These are phyloP conservation scores for Jimgerdemannia lactiflua DNA, from an alignment of 192 early-diverging fungal species.

Conservation along the genomic window DNA sequence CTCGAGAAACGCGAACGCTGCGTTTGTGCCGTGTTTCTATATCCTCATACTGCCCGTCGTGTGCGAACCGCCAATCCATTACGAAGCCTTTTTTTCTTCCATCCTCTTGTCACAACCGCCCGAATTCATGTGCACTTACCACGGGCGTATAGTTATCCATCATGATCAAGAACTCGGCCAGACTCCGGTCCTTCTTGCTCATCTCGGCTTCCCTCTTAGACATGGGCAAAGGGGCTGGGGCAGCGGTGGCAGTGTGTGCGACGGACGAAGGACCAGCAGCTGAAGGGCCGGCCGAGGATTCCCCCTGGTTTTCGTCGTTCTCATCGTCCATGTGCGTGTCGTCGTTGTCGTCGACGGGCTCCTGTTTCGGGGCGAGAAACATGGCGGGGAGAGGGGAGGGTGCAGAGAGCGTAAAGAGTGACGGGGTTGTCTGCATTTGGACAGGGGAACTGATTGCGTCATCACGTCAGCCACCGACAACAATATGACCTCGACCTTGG, in stretches of 20 bases:
- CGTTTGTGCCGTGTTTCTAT: too few species aligned
- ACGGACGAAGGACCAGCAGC: not conserved
- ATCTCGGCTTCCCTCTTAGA: constrained; percentile 47
- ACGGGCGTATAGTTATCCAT: constrained; percentile 88
- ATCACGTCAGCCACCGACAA: not conserved
- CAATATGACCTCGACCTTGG: too few species aligned
- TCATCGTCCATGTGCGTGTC: not conserved
- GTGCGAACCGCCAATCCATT: not conserved
- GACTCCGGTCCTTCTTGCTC: constrained; percentile 60
- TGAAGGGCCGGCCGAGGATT: not conserved
- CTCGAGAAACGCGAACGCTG: too few species aligned
- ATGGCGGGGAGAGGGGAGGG: not conserved
- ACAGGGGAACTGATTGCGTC: not conserved
- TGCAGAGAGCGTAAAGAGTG: not conserved
- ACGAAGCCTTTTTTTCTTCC: not conserved
- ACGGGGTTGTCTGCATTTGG: too few species aligned
- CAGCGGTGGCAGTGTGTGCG: constrained; percentile 1
- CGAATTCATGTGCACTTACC: constrained; percentile 37
- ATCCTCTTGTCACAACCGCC: too few species aligned
- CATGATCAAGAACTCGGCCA: constrained; percentile 83
- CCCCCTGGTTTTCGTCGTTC: not conserved
- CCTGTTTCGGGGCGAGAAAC: not conserved
- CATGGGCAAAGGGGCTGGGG: not conserved
- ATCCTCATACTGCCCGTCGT: too few species aligned
- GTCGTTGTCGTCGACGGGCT: not conserved